phyloP scores from a whole-genome alignment of 441 rosid genomes.

The Jatropha podagrica region DNA sequence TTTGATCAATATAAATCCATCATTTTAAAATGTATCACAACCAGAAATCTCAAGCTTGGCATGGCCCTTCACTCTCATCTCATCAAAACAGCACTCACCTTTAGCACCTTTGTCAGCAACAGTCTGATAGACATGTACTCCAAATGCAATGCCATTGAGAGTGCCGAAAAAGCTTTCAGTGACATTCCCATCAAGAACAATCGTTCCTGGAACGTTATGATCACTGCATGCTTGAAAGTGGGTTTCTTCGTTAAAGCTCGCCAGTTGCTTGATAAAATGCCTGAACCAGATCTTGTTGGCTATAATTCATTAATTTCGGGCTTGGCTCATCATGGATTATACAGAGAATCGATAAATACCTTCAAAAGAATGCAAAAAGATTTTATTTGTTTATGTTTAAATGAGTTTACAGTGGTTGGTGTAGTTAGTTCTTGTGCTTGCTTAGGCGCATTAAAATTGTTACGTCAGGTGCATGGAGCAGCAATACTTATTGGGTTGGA shows the following conservation, averaged over 20 bases:
- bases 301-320: constrained; percentile 47
- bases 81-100: constrained; percentile 36
- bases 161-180: constrained; percentile 32
- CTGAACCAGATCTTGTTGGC: constrained; percentile 35
- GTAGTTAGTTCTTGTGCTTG: constrained; percentile 40
- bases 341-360: constrained; percentile 29
- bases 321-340: constrained; percentile 36
- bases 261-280: constrained; percentile 44
- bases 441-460: constrained; percentile 27
- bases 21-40: constrained; percentile 30
- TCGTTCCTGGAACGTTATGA: constrained; percentile 40
- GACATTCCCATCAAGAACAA: constrained; percentile 33
- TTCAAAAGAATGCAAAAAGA: constrained; percentile 32
- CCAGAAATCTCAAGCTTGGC: constrained; percentile 34
- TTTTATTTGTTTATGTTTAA: constrained; percentile 19
- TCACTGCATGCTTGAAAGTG: constrained; percentile 8
- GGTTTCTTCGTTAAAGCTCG: constrained; percentile 33
- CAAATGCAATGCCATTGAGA: constrained; percentile 30
- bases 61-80: constrained; percentile 36
- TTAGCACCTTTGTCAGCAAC: constrained; percentile 33
- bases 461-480: constrained; percentile 39
- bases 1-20: background rate
- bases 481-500: constrained; percentile 35
- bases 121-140: constrained; percentile 36
- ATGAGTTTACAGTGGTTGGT: constrained; percentile 35